Evolutionary conservation across 2,329 filamentous ascomycete genomes (phyloP), one percentile per base, ranked within the genome.

Genomic region (Seiridium cupressi): DNA sequence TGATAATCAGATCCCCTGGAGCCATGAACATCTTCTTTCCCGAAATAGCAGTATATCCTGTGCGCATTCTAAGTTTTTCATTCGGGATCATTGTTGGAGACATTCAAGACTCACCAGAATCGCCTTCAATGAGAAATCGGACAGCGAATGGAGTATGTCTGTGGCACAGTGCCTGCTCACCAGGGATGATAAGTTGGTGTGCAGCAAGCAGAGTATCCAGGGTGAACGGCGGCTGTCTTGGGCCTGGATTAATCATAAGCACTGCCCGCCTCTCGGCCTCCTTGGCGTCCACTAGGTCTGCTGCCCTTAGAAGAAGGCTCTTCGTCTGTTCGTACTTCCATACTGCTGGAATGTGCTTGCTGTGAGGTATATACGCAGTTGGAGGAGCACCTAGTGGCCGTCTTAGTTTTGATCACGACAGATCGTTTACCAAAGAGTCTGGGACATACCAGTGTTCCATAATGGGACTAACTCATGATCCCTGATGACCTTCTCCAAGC

Each of bases 131-230:
- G 62, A 85, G 81, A 69, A 84, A 85, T 11, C 81, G 76, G 72
- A 80, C 75, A 1, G 82, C 82, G 58, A 84, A 84, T 1, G 82
- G 81, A 0, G 77, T 79, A 63, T 85, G 82, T 1, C 82, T 72
- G 65, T 85, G 82, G 1, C 81, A 81, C 3, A 75, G 76, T 1
- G 82, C 81, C 0, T 75, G 81, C 64, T 85, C 82, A 61, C 78
- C 76, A 1, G 81, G 81, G 74, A 81, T 79, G 3, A 85, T 80
- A 0, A 85, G 74, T 68, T 84, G 82, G 0, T 84, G 74, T 4
- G 81, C 82, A 0, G 79, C 81, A 61, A 84, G 84, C 9, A 85
- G 65, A 2, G 81, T 84, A 65, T 85, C 82, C 3, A 81, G 84
- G 2, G 81, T 84, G 65, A 76, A 83, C 0, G 81, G 82, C 5